Conservation (phyloP, 73 alveolate genomes). For the Tetrahymena malaccensis region DNA sequence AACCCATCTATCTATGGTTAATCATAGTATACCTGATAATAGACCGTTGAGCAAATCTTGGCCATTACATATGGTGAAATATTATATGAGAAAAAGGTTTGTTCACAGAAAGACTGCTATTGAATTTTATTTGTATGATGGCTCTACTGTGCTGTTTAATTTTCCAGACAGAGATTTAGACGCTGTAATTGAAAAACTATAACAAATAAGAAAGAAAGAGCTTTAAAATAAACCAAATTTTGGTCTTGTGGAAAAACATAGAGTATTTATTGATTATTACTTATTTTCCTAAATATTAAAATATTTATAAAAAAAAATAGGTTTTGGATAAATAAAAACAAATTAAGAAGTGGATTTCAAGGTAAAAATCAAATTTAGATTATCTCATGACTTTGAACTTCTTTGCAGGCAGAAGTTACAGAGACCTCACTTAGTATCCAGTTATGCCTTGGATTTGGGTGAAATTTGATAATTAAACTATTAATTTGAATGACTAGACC, state of each 20-base stretch:
- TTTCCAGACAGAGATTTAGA: background rate
- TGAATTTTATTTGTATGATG: constrained; percentile 21
- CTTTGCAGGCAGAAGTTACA: constrained; percentile 81
- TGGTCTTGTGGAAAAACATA: background rate
- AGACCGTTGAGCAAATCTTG: background rate
- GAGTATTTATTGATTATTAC: background rate
- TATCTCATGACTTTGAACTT: constrained; percentile 74
- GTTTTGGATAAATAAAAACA: constrained; percentile 53
- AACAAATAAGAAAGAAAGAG: background rate
- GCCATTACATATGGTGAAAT: background rate
- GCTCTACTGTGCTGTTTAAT: background rate
- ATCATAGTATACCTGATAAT: background rate
- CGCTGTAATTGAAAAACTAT: background rate
- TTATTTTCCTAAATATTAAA: background rate
- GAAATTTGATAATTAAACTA: background rate
- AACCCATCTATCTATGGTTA: background rate
- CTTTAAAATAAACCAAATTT: background rate
- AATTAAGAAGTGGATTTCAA: constrained; percentile 73
- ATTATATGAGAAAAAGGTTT: background rate
- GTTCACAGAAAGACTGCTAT: constrained; percentile 20
- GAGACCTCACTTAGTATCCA: constrained; percentile 94
- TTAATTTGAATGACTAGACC: constrained; percentile 13
- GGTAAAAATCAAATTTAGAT: constrained; percentile 84
- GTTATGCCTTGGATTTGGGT: constrained; percentile 93
- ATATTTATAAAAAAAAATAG: constrained; percentile 20